A percentile compares a stretch with the other conserved stretches of the same genome.
These are phyloP conservation scores for Saccharomyces pastorianus DNA, from an alignment of 1,139 yeast genomes.

Conservation along the genomic window DNA sequence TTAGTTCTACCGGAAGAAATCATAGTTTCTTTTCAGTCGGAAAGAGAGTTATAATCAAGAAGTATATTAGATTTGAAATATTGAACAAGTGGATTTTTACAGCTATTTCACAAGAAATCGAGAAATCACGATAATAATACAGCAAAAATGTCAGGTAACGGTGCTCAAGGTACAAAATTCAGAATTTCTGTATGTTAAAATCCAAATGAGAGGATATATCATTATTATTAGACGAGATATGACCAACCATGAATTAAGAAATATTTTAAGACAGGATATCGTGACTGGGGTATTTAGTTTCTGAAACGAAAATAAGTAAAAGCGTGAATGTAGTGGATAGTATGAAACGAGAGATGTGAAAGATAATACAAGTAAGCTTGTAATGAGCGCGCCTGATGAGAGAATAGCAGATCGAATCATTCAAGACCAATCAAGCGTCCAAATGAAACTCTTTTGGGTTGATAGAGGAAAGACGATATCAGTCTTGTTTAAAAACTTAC, in stretches of 20 bases:
- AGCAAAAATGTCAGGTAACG: constrained; percentile 67
- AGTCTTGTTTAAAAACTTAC: too few relatives aligned
- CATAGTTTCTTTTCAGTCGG: background rate
- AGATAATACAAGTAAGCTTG: too few relatives aligned
- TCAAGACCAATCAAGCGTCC: too few relatives aligned
- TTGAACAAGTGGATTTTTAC: background rate
- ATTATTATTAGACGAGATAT: background rate
- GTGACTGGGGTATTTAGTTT: too few relatives aligned
- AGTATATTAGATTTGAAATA: background rate
- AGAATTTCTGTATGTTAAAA: constrained; percentile 86
- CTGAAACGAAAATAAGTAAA: too few relatives aligned
- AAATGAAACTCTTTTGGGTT: too few relatives aligned
- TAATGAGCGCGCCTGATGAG: too few relatives aligned
- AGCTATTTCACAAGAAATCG: background rate
- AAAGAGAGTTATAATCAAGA: constrained; percentile 1
- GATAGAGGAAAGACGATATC: too few relatives aligned
- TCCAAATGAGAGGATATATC: background rate
- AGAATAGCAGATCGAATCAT: too few relatives aligned
- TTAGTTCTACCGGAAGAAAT: background rate
- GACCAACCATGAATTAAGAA: background rate
- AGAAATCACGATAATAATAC: constrained; percentile 12
- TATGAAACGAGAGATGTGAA: too few relatives aligned
- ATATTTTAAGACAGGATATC: background rate
- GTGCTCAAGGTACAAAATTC: constrained; percentile 99
- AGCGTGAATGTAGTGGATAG: too few relatives aligned